Conservation (phyloP, 345 rosid genomes). For the Eucalyptus rudis region DNA sequence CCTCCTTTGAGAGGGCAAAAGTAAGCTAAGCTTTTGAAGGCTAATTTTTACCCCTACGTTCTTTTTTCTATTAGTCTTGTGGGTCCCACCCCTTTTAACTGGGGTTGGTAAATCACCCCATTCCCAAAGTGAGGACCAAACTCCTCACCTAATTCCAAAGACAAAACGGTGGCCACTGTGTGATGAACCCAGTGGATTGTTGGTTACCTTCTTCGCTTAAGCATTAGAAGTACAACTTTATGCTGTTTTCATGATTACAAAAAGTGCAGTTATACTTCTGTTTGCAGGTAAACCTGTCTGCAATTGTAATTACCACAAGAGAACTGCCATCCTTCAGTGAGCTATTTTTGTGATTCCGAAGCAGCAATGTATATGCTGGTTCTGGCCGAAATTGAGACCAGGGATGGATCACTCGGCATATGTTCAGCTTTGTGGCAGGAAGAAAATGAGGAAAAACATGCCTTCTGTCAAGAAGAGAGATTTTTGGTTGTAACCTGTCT, state of each 20-base stretch:
- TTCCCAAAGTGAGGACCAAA: background rate
- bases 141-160: background rate
- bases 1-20: background rate
- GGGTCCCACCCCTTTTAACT: background rate
- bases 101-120: background rate
- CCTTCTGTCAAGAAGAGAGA: background rate
- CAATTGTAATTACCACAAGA: background rate
- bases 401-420: background rate
- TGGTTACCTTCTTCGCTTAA: background rate
- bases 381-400: background rate
- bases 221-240: background rate
- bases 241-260: background rate
- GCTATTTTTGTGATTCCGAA: background rate
- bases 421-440: background rate
- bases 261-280: background rate
- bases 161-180: background rate
- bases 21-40: background rate
- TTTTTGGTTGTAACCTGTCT: background rate
- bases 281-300: background rate
- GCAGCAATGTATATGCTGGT: background rate
- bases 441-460: background rate
- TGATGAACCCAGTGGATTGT: background rate
- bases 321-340: background rate
- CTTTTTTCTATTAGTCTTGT: background rate
- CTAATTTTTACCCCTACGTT: background rate